Percentiles rank a stretch among this genome's conserved stretches.
Evolutionary conservation across 2,329 filamentous ascomycete species (phyloP).

Genomic region (Trichoderma endophyticum): DNA sequence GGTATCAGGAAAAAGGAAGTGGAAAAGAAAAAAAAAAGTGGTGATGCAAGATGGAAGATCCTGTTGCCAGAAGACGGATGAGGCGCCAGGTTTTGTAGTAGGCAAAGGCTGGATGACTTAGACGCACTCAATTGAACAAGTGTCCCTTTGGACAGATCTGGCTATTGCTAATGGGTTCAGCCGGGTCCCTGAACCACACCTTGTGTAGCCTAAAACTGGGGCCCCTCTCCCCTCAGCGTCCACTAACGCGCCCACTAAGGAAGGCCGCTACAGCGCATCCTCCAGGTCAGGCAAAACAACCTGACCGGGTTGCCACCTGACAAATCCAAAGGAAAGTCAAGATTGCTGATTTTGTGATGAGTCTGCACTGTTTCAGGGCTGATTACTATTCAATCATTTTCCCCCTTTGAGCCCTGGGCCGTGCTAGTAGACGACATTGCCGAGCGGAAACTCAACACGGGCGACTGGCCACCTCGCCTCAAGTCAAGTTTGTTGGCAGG

Average conservation of each 20-base stretch:
- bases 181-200: slow-evolving; percentile 12
- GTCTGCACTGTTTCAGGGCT: not conserved
- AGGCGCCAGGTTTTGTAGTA: slow-evolving; percentile 36
- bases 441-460: not conserved
- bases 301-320: slow-evolving; percentile 3
- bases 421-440: not conserved
- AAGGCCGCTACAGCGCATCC: slow-evolving; percentile 5
- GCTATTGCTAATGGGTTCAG: not conserved
- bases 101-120: slow-evolving; percentile 16
- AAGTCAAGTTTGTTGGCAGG: not conserved
- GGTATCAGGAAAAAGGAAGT: not conserved
- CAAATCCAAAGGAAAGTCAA: not conserved
- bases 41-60: slow-evolving; percentile 22
- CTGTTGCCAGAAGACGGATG: slow-evolving; percentile 27
- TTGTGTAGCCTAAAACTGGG: slow-evolving; percentile 13
- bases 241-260: slow-evolving; percentile 5
- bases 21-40: slow-evolving; percentile 8
- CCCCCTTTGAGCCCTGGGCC: not conserved
- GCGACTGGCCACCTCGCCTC: not conserved
- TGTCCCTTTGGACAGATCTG: slow-evolving; percentile 37
- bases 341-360: not conserved
- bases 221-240: slow-evolving; percentile 7
- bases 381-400: not conserved
- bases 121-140: slow-evolving; percentile 41
- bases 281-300: not conserved